These are phyloP conservation scores for Wallemia mellicola DNA, from an alignment of 1,284 basidiomycete genomes.

Conservation along the genomic window DNA sequence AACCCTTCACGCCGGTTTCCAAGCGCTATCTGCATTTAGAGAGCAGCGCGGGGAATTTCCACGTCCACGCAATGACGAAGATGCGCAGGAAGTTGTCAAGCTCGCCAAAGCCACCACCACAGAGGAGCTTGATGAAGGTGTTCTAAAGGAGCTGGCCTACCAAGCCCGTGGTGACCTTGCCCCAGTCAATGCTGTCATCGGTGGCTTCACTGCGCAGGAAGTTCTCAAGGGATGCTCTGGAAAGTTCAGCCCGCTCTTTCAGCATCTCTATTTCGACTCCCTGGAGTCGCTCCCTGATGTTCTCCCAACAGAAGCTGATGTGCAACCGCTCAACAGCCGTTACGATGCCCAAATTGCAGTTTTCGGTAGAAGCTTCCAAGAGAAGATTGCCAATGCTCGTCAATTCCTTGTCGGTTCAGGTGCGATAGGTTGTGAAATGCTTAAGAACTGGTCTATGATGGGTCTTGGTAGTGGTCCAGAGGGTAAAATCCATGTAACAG, in stretches of 20 bases:
- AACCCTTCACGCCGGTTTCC: constrained; percentile 77
- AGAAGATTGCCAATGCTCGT: constrained; percentile 63
- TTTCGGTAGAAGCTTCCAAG: constrained; percentile 74
- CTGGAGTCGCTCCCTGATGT: constrained; percentile 61
- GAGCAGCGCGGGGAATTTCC: constrained; percentile 41
- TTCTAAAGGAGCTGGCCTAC: constrained; percentile 58
- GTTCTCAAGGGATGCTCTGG: constrained; percentile 89
- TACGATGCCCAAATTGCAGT: constrained; percentile 93
- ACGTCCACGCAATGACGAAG: constrained; percentile 49
- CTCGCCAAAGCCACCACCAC: constrained; percentile 41
- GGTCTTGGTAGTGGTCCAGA: constrained; percentile 56
- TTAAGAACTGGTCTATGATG: constrained; percentile 99
- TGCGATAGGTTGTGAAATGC: constrained; percentile 98
- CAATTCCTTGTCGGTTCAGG: constrained; percentile 96
- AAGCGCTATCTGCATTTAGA: constrained; percentile 60
- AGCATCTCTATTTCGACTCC: constrained; percentile 91
- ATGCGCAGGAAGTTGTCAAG: constrained; percentile 39
- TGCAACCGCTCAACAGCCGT: constrained; percentile 47
- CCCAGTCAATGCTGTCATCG: constrained; percentile 75
- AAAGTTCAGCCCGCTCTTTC: constrained; percentile 92
- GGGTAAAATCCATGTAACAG: constrained; percentile 76
- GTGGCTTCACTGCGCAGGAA: constrained; percentile 94
- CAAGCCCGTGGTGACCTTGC: constrained; percentile 80
- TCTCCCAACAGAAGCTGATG: constrained; percentile 56
- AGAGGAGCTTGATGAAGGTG: constrained; percentile 37